Conservation (phyloP, 176 grass and related monocot species). For the Cymbopogon citratus region DNA sequence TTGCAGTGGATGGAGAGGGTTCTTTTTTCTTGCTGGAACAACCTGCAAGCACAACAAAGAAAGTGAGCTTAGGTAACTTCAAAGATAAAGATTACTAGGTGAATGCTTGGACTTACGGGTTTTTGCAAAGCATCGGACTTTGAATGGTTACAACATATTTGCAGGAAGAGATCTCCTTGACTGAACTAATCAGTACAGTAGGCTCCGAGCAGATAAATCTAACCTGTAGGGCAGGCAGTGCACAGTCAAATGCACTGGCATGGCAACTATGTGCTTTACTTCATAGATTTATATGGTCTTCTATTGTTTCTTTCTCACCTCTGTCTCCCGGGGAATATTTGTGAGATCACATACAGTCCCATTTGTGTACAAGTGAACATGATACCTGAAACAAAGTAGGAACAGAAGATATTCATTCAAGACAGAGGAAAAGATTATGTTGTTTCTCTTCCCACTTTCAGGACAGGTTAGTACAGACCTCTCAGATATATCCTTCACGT, state of each 20-base stretch:
- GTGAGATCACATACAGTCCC: conserved; percentile 91
- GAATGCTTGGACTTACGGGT: conserved; percentile 54
- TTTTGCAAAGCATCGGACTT: conserved; percentile 89
- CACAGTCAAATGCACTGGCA: not conserved
- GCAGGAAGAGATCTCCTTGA: conserved; percentile 96
- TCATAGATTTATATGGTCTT: not conserved
- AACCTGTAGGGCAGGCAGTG: conserved; percentile 40
- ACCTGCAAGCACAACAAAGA: conserved; percentile 24
- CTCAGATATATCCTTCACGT: conserved; percentile 62
- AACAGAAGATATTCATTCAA: not conserved
- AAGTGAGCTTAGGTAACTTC: not conserved
- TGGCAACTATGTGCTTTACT: not conserved
- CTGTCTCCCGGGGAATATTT: conserved; percentile 61
- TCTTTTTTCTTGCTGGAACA: conserved; percentile 82
- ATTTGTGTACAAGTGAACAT: conserved; percentile 83
- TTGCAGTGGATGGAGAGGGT: conserved; percentile 75
- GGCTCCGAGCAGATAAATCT: conserved; percentile 78
- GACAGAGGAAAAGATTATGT: not conserved
- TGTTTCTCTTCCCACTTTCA: not conserved
- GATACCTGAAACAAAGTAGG: conserved; percentile 59
- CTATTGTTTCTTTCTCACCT: conserved; percentile 40
- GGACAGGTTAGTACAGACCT: conserved; percentile 30
- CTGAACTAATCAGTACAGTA: conserved; percentile 62
- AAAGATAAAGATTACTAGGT: not conserved
- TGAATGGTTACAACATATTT: conserved; percentile 82